A percentile compares a stretch with the other conserved stretches of the same genome.
Evolutionary conservation across 2,329 filamentous ascomycete genomes (phyloP).

Genomic region (Exophiala spinifera): DNA sequence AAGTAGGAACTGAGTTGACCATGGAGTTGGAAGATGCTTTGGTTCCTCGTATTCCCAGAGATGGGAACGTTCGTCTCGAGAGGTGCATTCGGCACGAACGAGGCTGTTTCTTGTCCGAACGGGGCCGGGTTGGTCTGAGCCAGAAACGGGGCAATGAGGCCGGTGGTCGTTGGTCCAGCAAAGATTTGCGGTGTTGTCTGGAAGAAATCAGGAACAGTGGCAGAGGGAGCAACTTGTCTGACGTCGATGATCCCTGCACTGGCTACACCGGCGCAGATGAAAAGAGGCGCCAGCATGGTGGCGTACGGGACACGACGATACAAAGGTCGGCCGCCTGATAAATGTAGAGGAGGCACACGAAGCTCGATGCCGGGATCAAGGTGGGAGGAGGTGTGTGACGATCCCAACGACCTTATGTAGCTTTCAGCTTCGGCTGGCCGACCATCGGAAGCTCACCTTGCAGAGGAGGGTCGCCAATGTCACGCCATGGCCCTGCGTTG

Average conservation of each 20-base stretch:
- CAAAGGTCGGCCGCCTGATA: too few relatives aligned
- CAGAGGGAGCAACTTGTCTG: constrained; percentile 4
- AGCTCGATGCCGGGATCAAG: too few relatives aligned
- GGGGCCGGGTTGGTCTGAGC: constrained; percentile 68
- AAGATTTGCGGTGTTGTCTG: constrained; percentile 25
- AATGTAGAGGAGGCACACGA: too few relatives aligned
- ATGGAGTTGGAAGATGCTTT: constrained; percentile 69
- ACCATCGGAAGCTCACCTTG: too few relatives aligned
- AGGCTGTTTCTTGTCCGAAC: constrained; percentile 54
- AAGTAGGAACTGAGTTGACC: constrained; percentile 68
- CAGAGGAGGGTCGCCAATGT: too few relatives aligned
- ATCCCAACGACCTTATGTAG: too few relatives aligned
- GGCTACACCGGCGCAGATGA: too few relatives aligned
- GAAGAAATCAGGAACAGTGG: constrained; percentile 24
- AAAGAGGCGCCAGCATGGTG: too few relatives aligned
- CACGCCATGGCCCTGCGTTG: too few relatives aligned
- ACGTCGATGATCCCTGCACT: constrained; percentile 10
- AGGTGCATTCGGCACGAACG: constrained; percentile 66
- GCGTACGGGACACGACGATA: too few relatives aligned
- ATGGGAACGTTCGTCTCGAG: constrained; percentile 70
- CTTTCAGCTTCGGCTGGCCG: too few relatives aligned
- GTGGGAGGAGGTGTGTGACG: background rate
- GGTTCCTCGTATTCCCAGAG: constrained; percentile 54
- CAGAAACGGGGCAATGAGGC: constrained; percentile 61
- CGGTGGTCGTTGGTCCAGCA: constrained; percentile 52